phyloP scores from a whole-genome alignment of 768 basidiomycete species.

The Leccinum subgranulosum region DNA sequence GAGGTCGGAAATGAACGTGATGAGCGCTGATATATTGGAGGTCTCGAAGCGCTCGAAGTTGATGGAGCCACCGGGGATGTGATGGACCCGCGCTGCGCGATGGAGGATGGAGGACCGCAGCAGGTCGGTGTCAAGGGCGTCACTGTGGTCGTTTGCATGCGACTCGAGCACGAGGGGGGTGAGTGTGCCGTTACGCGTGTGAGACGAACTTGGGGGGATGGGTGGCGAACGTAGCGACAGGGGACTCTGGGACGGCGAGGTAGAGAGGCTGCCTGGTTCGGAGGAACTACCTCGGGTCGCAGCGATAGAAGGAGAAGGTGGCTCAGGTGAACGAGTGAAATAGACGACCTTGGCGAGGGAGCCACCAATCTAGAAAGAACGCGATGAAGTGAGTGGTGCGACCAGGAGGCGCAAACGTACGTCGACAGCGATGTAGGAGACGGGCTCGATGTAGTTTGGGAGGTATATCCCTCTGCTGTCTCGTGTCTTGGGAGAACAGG shows the following conservation, averaged over 20 bases:
- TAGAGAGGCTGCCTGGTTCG: conserved; percentile 42
- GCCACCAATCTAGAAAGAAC: conserved; percentile 75
- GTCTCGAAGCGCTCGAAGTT: conserved; percentile 99
- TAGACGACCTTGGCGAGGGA: conserved; percentile 98
- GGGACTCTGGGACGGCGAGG: conserved; percentile 23
- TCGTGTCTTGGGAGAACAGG: conserved; percentile 55
- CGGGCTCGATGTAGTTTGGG: conserved; percentile 95
- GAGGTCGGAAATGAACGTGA: conserved; percentile 82
- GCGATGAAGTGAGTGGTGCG: background rate
- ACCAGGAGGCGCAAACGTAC: conserved; percentile 47
- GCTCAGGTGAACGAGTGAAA: conserved; percentile 90
- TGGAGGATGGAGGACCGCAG: conserved; percentile 66
- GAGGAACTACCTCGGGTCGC: conserved; percentile 59
- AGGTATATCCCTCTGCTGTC: conserved; percentile 97
- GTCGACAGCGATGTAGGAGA: conserved; percentile 97
- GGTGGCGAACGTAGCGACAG: conserved; percentile 17
- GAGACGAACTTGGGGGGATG: conserved; percentile 27
- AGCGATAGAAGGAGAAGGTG: conserved; percentile 67
- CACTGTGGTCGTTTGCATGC: conserved; percentile 24
- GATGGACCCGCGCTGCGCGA: conserved; percentile 52
- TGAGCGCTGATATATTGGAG: conserved; percentile 76
- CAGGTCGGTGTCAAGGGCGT: conserved; percentile 39
- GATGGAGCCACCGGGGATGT: conserved; percentile 94
- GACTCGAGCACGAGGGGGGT: conserved; percentile 76
- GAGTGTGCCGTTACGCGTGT: conserved; percentile 64